These are phyloP conservation scores for Lophiotrema nucula DNA, from an alignment of 495 filamentous ascomycete genomes.

Conservation along the genomic window DNA sequence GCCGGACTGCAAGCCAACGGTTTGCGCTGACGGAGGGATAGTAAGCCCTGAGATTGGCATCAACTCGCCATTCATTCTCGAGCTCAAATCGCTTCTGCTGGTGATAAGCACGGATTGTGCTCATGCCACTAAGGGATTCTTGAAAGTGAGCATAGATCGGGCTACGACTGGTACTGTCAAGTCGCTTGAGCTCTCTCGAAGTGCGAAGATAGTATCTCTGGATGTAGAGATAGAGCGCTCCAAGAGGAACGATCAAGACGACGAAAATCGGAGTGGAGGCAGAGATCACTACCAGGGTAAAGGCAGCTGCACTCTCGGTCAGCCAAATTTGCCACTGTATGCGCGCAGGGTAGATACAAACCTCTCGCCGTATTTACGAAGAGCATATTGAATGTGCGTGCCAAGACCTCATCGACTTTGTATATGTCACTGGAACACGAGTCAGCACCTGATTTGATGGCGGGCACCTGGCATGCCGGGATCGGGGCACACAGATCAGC, in stretches of 20 bases:
- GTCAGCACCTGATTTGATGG: conserved; percentile 9
- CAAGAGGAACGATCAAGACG: conserved; percentile 74
- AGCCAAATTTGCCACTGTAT: background rate
- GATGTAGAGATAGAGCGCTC: conserved; percentile 82
- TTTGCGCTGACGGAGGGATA: conserved; percentile 97
- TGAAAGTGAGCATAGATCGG: conserved; percentile 99
- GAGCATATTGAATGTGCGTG: conserved; percentile 59
- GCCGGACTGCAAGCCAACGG: conserved; percentile 89
- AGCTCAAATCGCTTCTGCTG: conserved; percentile 82
- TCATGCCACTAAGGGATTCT: conserved; percentile 90
- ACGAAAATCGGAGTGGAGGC: conserved; percentile 78
- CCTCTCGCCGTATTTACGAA: conserved; percentile 87
- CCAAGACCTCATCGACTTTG: conserved; percentile 90
- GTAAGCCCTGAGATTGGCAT: conserved; percentile 92
- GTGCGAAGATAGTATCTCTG: conserved; percentile 97
- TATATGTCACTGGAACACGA: conserved; percentile 74
- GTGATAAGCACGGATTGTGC: conserved; percentile 94
- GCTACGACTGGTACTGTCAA: conserved; percentile 92
- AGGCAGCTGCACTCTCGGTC: conserved; percentile 44
- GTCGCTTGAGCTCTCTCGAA: conserved; percentile 90
- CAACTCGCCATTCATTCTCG: conserved; percentile 98
- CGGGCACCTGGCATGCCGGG: background rate
- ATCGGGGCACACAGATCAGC: background rate
- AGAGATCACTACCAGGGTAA: conserved; percentile 85
- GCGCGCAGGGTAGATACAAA: conserved; percentile 31